Evolutionary conservation across 2,329 filamentous ascomycete species (phyloP).

Genomic region (Fusarium tricinctum): DNA sequence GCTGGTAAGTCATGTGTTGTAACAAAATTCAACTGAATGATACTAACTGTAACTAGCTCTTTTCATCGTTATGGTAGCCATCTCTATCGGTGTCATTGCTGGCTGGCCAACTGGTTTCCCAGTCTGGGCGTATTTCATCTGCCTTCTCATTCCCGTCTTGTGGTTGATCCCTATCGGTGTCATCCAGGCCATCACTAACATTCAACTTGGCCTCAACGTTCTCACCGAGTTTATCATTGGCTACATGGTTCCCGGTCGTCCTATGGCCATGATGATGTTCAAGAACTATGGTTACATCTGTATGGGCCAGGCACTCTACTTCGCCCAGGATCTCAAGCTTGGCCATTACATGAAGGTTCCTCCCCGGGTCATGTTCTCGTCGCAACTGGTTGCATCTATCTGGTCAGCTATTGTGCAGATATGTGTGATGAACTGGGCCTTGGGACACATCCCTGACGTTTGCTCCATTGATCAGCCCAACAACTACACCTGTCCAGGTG

Average conservation of each 20-base stretch:
- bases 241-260: conserved; percentile 78
- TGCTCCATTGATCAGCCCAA: conserved; percentile 68
- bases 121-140: conserved; percentile 70
- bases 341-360: conserved; percentile 78
- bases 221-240: conserved; percentile 80
- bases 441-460: conserved; percentile 72
- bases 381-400: conserved; percentile 70
- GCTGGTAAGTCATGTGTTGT: conserved; percentile 58
- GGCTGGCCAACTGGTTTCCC: conserved; percentile 70
- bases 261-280: conserved; percentile 83
- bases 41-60: conserved; percentile 54
- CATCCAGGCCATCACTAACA: conserved; percentile 72
- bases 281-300: conserved; percentile 80
- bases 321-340: conserved; percentile 75
- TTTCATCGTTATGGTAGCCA: conserved; percentile 66
- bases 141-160: conserved; percentile 68
- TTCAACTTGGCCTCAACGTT: conserved; percentile 76
- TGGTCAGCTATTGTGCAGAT: conserved; percentile 75
- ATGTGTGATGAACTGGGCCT: conserved; percentile 75
- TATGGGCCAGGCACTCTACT: conserved; percentile 76
- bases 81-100: conserved; percentile 68
- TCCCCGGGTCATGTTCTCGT: conserved; percentile 72
- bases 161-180: conserved; percentile 74
- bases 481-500: conserved; percentile 69
- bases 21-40: conserved; percentile 43